These are phyloP conservation scores for Parasarocladium wereldwijsianum DNA, from an alignment of 2,329 filamentous ascomycete species.

Conservation along the genomic window DNA sequence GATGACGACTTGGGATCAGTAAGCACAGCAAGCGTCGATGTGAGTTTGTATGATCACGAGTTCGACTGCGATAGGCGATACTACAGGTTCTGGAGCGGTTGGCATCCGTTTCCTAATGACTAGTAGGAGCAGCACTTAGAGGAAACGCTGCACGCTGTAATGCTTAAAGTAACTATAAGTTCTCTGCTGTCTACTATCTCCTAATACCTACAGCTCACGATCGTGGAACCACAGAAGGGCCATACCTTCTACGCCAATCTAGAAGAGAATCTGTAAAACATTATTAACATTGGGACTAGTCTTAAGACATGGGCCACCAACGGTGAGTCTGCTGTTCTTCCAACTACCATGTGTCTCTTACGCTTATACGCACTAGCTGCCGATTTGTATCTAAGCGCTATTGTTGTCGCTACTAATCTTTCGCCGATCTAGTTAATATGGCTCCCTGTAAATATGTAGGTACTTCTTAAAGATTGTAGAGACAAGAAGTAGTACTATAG, in stretches of 20 bases:
- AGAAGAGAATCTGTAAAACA: constrained; percentile 22
- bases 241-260: constrained; percentile 26
- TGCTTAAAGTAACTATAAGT: constrained; percentile 26
- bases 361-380: constrained; percentile 28
- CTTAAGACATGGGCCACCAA: constrained; percentile 42
- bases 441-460: constrained; percentile 44
- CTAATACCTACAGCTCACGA: background rate
- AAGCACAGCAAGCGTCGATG: constrained; percentile 18
- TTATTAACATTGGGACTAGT: constrained; percentile 34
- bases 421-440: constrained; percentile 34
- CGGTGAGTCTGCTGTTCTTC: constrained; percentile 13
- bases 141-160: constrained; percentile 28
- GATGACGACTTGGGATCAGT: constrained; percentile 11
- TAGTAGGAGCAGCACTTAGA: constrained; percentile 28
- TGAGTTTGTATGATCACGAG: constrained; percentile 19
- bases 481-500: constrained; percentile 40
- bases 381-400: constrained; percentile 25
- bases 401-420: constrained; percentile 27
- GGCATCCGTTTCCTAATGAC: constrained; percentile 33
- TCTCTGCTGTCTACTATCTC: too few relatives aligned
- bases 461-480: constrained; percentile 46
- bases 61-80: constrained; percentile 21
- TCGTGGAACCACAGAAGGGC: constrained; percentile 14
- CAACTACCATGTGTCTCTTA: background rate
- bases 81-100: constrained; percentile 25